Evolutionary conservation across 2,329 filamentous ascomycete genomes (phyloP).

Genomic region (Cadophora malorum): DNA sequence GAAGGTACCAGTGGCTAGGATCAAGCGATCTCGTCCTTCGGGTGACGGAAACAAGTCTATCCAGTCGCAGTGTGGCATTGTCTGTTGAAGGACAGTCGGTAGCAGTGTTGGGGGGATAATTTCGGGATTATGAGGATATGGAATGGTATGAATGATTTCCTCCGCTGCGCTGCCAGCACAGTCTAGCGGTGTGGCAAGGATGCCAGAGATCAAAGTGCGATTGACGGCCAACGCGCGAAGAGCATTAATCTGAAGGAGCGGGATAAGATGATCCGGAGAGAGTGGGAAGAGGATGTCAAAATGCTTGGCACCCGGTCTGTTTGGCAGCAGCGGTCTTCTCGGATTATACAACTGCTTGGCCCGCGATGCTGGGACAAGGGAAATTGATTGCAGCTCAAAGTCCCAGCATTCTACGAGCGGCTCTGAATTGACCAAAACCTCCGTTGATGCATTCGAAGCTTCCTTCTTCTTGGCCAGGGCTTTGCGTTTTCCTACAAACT

Average conservation of each 20-base stretch:
- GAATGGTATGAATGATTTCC: constrained; percentile 43
- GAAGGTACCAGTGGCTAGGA: constrained; percentile 47
- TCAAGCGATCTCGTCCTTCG: constrained; percentile 49
- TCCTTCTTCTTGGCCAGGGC: constrained; percentile 36
- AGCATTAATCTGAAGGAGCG: constrained; percentile 51
- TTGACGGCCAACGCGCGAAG: constrained; percentile 49
- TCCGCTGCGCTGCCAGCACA: constrained; percentile 37
- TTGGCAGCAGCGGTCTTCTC: constrained; percentile 43
- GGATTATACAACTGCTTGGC: constrained; percentile 45
- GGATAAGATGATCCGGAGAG: constrained; percentile 51
- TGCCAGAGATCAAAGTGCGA: constrained; percentile 46
- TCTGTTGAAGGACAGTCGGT: constrained; percentile 51
- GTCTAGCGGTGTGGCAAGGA: constrained; percentile 44
- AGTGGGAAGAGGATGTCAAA: constrained; percentile 48
- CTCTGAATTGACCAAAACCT: constrained; percentile 42
- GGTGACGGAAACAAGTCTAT: constrained; percentile 51
- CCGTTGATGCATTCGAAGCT: constrained; percentile 34
- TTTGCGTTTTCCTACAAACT: constrained; percentile 46
- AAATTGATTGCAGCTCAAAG: constrained; percentile 45
- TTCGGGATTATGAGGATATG: constrained; percentile 43
- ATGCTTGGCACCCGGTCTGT: constrained; percentile 37
- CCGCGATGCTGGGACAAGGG: constrained; percentile 43
- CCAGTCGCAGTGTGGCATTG: constrained; percentile 49
- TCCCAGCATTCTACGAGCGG: constrained; percentile 47
- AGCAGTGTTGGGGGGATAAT: constrained; percentile 45